Evolutionary conservation across 192 early-diverging fungal species (phyloP), one percentile per base, ranked within the genome.

Genomic region (Kickxella alabastrina): DNA sequence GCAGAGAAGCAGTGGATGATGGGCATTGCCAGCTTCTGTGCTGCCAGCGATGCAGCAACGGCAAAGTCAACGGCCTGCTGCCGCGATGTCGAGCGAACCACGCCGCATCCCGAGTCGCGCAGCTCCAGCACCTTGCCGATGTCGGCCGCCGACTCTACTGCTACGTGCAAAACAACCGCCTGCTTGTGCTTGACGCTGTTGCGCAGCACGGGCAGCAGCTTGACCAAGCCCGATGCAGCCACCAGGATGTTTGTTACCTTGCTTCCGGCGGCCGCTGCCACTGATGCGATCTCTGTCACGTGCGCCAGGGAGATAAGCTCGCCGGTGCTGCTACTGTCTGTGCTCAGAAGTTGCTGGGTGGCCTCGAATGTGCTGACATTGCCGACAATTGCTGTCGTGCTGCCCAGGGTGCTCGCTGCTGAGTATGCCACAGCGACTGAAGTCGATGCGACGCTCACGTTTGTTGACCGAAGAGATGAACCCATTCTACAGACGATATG

Each of bases 21-120:
- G 25, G 85, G 85, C 7, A 69, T 61, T 6, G 60, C 54, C 25
- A 84, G 71, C 40, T 77, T 75, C 29, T 77, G 63, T 13, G 93
- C 73, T 4, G 85, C 80, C 21, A 90, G 75, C 40, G 94, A 84
- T 5, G 93, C 85, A 9, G 90, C 80, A 22, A 92, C 29, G 6
- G 90, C 88, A 58, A 89, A 72, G 75, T 95, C 92, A 31, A 88
- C 80, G 4, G 88, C 82, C 49, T 90, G 83, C 71, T 95, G 92
- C 26, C 82, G 80, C 46, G 80, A 81, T 25, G 72, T 62, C 26
- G 92, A 93, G 42, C 82, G 81, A 44, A 97, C 57, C 39, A 95
- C 44, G 6, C 83, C 87, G 39, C 87, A 87, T 10, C 92, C 92
- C 41, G 83, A 78, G 55, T 85, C 83, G 42, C 88, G 84, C 15